Percentiles rank a stretch among this genome's conserved stretches.
These are phyloP conservation scores for Mortierella alpina DNA, from an alignment of 192 early-diverging fungal species.

Conservation along the genomic window DNA sequence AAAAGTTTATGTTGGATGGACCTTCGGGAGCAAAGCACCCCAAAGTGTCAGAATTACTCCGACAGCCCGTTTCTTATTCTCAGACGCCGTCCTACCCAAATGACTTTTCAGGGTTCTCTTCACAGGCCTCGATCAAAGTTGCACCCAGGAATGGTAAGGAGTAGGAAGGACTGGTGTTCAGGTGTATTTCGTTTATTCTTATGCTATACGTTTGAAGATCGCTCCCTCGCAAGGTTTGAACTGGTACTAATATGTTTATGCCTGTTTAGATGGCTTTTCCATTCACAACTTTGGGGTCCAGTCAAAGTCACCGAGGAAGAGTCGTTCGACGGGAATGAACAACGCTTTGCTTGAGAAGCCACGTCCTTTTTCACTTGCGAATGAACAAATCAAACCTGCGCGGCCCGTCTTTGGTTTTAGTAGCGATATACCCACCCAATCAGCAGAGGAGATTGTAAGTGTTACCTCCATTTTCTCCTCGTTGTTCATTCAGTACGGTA, in stretches of 20 bases:
- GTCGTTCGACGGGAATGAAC: neutral
- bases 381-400: neutral
- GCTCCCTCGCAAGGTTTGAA: too few relatives aligned
- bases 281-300: conserved; percentile 11
- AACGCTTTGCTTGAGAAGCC: conserved; percentile 8
- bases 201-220: too few relatives aligned
- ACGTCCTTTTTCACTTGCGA: neutral
- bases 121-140: conserved; percentile 17
- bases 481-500: neutral
- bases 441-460: conserved; percentile 31
- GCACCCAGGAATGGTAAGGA: conserved; percentile 8
- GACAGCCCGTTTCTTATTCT: neutral
- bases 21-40: neutral
- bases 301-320: conserved; percentile 25
- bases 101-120: conserved; percentile 10
- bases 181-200: neutral
- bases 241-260: neutral
- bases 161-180: too few relatives aligned
- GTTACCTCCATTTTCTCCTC: neutral
- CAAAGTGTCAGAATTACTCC: conserved; percentile 1
- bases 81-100: conserved; percentile 9
- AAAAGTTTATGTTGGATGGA: conserved; percentile 13
- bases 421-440: conserved; percentile 30
- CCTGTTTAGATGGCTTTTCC: conserved; percentile 11
- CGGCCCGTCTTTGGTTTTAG: conserved; percentile 20